These are phyloP conservation scores for Incumbomyces lentus DNA, from an alignment of 2,329 filamentous ascomycete species.

Conservation along the genomic window DNA sequence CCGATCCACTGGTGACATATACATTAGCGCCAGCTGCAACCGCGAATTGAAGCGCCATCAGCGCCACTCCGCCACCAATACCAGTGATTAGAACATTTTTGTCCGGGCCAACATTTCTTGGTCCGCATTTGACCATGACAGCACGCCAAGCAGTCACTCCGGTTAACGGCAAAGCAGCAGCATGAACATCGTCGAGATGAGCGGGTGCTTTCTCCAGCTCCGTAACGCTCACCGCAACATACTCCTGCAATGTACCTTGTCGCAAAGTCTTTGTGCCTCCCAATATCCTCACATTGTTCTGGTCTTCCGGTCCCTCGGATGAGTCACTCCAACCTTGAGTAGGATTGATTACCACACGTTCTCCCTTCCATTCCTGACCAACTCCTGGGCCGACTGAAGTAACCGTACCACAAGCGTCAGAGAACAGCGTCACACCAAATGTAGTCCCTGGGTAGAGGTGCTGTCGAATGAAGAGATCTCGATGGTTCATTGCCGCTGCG, in stretches of 20 bases:
- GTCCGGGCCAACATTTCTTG: slow-evolving; percentile 38
- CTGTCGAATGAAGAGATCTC: slow-evolving; percentile 88
- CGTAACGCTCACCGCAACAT: slow-evolving; percentile 54
- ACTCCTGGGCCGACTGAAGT: no score
- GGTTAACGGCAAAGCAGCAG: slow-evolving; percentile 72
- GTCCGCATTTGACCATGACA: slow-evolving; percentile 60
- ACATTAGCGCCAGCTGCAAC: slow-evolving; percentile 63
- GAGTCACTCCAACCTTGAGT: slow-evolving; percentile 65
- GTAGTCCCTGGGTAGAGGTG: slow-evolving; percentile 80
- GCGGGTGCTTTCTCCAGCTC: slow-evolving; percentile 68
- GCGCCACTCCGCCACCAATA: slow-evolving; percentile 83
- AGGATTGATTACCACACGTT: slow-evolving; percentile 69
- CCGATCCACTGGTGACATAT: slow-evolving; percentile 68
- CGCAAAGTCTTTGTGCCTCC: slow-evolving; percentile 58
- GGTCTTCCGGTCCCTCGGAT: slow-evolving; percentile 62
- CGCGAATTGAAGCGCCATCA: slow-evolving; percentile 71
- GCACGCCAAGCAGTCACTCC: slow-evolving; percentile 85
- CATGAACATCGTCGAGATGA: slow-evolving; percentile 63
- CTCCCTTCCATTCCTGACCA: slow-evolving; percentile 54
- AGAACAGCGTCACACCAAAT: slow-evolving; percentile 65
- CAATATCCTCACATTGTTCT: slow-evolving; percentile 48
- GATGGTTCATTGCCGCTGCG: slow-evolving; percentile 82
- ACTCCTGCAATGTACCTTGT: slow-evolving; percentile 65
- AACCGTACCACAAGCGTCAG: slow-evolving; percentile 35
- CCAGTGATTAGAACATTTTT: slow-evolving; percentile 77